Percentiles rank a stretch among this genome's conserved stretches.
Evolutionary conservation across 2,329 filamentous ascomycete species (phyloP).

Genomic region (Emmonsiellopsis sp.): DNA sequence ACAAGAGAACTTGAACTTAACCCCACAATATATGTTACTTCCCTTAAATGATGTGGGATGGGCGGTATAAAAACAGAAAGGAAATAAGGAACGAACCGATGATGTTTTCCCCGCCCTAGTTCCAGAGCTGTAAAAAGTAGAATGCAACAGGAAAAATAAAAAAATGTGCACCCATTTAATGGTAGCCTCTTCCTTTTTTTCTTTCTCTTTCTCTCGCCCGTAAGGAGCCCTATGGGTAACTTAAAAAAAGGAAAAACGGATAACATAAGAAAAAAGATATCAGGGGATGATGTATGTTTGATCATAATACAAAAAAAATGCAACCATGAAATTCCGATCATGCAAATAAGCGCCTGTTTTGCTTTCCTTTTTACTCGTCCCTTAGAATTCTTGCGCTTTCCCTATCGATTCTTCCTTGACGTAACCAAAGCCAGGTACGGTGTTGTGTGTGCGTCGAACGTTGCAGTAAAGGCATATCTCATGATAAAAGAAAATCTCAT

Average conservation of each 20-base stretch:
- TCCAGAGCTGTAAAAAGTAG: background rate
- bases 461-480: slow-evolving; percentile 2
- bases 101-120: background rate
- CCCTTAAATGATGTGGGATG: too few species aligned
- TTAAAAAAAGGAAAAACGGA: background rate
- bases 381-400: background rate
- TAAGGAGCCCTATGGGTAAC: background rate
- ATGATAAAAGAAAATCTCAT: background rate
- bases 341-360: background rate
- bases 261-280: background rate
- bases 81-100: too few species aligned
- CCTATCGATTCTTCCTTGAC: slow-evolving; percentile 1
- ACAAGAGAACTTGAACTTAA: too few species aligned
- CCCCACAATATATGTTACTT: too few species aligned
- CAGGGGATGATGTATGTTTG: background rate
- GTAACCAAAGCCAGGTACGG: background rate
- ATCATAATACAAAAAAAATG: background rate
- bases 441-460: background rate
- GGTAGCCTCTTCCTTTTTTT: background rate
- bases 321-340: background rate
- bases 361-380: background rate
- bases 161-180: background rate
- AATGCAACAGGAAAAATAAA: slow-evolving; percentile 1
- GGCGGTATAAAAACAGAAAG: too few species aligned
- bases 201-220: background rate